Base-by-base conservation (phyloP, 768 basidiomycete genomes). In the Hygrocybe coccinea region DNA sequence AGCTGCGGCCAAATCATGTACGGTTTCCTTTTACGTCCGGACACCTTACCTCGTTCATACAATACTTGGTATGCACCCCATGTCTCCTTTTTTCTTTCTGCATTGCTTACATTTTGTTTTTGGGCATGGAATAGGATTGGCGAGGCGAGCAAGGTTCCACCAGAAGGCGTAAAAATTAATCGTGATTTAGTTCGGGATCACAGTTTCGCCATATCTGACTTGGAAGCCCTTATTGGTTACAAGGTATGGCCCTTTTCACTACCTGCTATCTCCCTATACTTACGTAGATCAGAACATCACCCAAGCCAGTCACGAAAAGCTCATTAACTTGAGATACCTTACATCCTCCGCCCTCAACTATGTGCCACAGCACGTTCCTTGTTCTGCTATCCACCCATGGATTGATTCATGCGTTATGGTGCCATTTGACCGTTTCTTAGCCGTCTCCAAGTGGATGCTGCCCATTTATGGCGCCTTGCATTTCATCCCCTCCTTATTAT, bases 1-100 rank as follows among this genome's bases (percentile, higher is more conserved):
- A 90, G 89, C 14, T 94, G 85, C 61, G 86, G 84, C 2, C 93
- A 95, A 69, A 95, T 97, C 66, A 71, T 92, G 66, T 94, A 91
- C 64, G 85, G 77, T 2, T 88, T 83, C 64, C 72, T 92, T 25
- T 66, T 90, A 36, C 78, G 87, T 38, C 92, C 90, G 15, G 91
- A 94, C 56, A 92, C 91, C 3, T 80, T 95, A 21, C 84, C 90
- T n/a, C 73, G 72, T 47, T 86, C 87, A 12, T 95, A 95, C 62
- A 77, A 74, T 21, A 68, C 67, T 38, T 95, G 92, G 92, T 91
- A 57, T 44, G 78, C 59, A 21, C n/a, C 56, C 4, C 25, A 9
- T 29, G 29, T 29, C 29, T 29, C 29, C 4, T 29, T 3, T n/a
- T 17, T 47, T 25, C 44, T 11, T 49, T 14, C 10, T 50, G 14